Conservation (phyloP, 768 basidiomycete species). For the Tephrocybe sp. region DNA sequence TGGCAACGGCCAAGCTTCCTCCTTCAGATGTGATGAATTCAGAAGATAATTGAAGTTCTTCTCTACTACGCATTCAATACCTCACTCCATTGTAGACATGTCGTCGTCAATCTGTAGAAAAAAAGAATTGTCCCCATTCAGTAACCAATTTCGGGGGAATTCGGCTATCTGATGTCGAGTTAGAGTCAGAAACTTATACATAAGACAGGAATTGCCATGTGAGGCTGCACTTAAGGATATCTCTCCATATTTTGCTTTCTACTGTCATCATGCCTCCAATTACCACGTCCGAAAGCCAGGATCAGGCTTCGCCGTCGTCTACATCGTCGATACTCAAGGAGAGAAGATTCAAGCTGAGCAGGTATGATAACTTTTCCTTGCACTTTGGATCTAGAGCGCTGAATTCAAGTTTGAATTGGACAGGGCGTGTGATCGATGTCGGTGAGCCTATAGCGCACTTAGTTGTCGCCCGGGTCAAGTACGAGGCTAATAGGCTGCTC, state of each 20-base stretch:
- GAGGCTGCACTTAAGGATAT: constrained; percentile 20
- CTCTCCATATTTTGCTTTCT: constrained; percentile 24
- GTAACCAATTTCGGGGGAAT: constrained; percentile 30
- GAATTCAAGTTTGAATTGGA: constrained; percentile 9
- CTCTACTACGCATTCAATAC: too few relatives aligned
- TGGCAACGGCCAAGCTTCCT: background rate
- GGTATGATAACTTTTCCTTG: constrained; percentile 40
- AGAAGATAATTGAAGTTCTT: too few relatives aligned
- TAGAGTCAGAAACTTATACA: constrained; percentile 12
- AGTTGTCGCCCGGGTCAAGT: background rate
- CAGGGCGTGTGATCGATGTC: constrained; percentile 89
- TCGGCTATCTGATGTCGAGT: constrained; percentile 25
- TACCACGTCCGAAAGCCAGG: constrained; percentile 39
- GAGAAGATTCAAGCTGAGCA: constrained; percentile 83
- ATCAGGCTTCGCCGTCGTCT: constrained; percentile 32
- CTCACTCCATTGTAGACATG: background rate
- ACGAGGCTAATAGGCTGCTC: constrained; percentile 1
- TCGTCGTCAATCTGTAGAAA: background rate
- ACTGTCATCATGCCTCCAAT: constrained; percentile 45
- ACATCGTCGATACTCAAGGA: constrained; percentile 65
- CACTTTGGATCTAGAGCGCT: background rate
- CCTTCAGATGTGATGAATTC: background rate
- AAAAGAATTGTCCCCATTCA: constrained; percentile 5
- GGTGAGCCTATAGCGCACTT: constrained; percentile 45
- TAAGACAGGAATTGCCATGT: constrained; percentile 11